These are phyloP conservation scores for Yarrowia sp. DNA, from an alignment of 805 yeast genomes.

Conservation along the genomic window DNA sequence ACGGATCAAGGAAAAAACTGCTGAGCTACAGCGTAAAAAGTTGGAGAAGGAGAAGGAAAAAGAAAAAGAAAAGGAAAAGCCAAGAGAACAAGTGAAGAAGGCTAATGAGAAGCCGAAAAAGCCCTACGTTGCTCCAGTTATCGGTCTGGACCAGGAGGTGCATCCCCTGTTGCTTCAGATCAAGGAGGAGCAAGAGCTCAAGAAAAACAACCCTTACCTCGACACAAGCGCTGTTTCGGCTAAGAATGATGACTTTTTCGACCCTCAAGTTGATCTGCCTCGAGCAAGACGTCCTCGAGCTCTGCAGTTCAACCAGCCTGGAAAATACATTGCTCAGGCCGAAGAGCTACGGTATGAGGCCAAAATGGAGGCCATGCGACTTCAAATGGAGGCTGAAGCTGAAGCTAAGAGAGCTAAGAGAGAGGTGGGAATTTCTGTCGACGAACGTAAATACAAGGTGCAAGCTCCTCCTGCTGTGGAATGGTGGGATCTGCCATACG, in stretches of 20 bases:
- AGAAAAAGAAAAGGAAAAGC: background rate
- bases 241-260: slow-evolving; percentile 11
- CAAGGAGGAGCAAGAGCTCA: slow-evolving; percentile 33
- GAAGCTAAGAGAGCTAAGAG: slow-evolving; percentile 52
- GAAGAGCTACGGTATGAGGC: slow-evolving; percentile 56
- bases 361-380: slow-evolving; percentile 49
- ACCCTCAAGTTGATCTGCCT: slow-evolving; percentile 24
- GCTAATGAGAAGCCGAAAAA: background rate
- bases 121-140: slow-evolving; percentile 19
- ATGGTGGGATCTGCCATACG: slow-evolving; percentile 86
- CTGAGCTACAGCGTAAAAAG: slow-evolving; percentile 13
- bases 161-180: slow-evolving; percentile 25
- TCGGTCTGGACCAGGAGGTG: slow-evolving; percentile 29
- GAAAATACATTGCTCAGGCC: slow-evolving; percentile 67
- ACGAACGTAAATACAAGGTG: slow-evolving; percentile 63
- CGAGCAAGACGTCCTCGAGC: slow-evolving; percentile 43
- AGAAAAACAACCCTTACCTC: slow-evolving; percentile 18
- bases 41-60: slow-evolving; percentile 3
- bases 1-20: slow-evolving; percentile 21
- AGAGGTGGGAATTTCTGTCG: slow-evolving; percentile 59
- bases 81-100: background rate
- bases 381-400: slow-evolving; percentile 49
- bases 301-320: slow-evolving; percentile 63
- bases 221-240: slow-evolving; percentile 17
- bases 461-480: slow-evolving; percentile 69